phyloP scores from a whole-genome alignment of 371 early-diverging fungal species.

The Mortierella sp. region DNA sequence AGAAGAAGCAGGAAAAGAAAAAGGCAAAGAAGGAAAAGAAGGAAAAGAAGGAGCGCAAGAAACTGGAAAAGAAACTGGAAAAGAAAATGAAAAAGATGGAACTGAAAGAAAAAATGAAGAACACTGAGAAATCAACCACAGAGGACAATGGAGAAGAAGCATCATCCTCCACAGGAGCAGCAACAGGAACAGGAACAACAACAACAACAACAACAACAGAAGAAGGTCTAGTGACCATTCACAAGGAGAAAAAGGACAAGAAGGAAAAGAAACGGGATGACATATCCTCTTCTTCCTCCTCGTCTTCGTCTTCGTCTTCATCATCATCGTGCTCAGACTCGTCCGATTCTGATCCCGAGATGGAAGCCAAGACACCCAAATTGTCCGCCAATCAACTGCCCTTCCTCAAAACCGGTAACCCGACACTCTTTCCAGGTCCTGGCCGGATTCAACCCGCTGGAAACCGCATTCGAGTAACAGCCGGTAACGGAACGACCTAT shows the following conservation, averaged over 20 bases:
- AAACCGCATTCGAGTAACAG: conserved; percentile 67
- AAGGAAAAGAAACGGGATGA: conserved; percentile 7
- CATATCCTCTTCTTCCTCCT: conserved; percentile 15
- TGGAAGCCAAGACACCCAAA: conserved; percentile 27
- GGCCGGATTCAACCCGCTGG: conserved; percentile 54
- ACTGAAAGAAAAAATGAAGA: conserved; percentile 10
- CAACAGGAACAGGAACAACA: too few relatives aligned
- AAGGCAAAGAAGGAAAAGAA: conserved; percentile 51
- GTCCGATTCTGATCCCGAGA: conserved; percentile 40
- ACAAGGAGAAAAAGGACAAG: conserved; percentile 39
- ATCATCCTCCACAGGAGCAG: too few relatives aligned
- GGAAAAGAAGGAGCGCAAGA: conserved; percentile 41
- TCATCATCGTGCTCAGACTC: conserved; percentile 41
- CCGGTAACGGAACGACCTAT: conserved; percentile 63
- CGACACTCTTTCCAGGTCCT: conserved; percentile 39
- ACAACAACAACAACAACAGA: background rate
- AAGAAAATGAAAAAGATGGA: conserved; percentile 33
- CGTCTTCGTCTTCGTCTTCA: conserved; percentile 40
- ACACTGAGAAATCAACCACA: background rate
- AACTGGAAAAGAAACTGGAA: conserved; percentile 34
- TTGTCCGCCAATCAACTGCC: conserved; percentile 16
- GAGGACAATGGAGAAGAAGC: conserved; percentile 6
- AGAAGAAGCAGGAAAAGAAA: conserved; percentile 46
- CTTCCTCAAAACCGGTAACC: conserved; percentile 25
- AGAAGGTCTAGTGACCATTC: conserved; percentile 35